Evolutionary conservation across 2,329 filamentous ascomycete genomes (phyloP).

Genomic region (Fusarium ramigenum): DNA sequence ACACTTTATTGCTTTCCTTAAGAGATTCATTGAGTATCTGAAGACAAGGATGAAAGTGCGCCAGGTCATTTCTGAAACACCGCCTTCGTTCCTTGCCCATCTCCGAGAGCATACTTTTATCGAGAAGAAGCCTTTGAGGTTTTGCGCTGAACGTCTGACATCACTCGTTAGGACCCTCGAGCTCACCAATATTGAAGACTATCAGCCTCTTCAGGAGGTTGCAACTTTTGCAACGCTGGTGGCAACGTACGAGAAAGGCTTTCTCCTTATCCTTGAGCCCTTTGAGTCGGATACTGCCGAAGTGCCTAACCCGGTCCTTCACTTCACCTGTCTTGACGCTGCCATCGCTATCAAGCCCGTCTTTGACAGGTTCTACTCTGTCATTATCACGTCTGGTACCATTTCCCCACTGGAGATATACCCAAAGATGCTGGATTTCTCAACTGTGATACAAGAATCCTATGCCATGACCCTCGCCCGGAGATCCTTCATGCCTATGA

Average conservation of each 20-base stretch:
- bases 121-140: constrained; percentile 91
- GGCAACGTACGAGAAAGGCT: constrained; percentile 96
- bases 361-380: constrained; percentile 96
- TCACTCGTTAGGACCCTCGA: constrained; percentile 95
- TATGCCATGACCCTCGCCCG: constrained; percentile 96
- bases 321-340: constrained; percentile 96
- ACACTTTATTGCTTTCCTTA: constrained; percentile 94
- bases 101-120: constrained; percentile 97
- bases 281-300: constrained; percentile 96
- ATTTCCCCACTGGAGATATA: constrained; percentile 99
- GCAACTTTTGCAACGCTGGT: constrained; percentile 97
- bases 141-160: constrained; percentile 93
- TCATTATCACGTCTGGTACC: constrained; percentile 98
- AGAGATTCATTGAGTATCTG: constrained; percentile 96
- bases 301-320: constrained; percentile 94
- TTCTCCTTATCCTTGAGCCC: constrained; percentile 94
- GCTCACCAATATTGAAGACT: constrained; percentile 97
- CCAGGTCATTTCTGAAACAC: constrained; percentile 96
- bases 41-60: constrained; percentile 99
- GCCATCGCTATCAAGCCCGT: constrained; percentile 98
- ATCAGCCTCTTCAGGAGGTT: constrained; percentile 94
- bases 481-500: constrained; percentile 96
- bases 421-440: constrained; percentile 96
- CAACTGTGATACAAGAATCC: constrained; percentile 92
- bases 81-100: constrained; percentile 90